Evolutionary conservation across 2,329 filamentous ascomycete genomes (phyloP), one percentile per base, ranked within the genome.

Genomic region (Talaromyces piceae): DNA sequence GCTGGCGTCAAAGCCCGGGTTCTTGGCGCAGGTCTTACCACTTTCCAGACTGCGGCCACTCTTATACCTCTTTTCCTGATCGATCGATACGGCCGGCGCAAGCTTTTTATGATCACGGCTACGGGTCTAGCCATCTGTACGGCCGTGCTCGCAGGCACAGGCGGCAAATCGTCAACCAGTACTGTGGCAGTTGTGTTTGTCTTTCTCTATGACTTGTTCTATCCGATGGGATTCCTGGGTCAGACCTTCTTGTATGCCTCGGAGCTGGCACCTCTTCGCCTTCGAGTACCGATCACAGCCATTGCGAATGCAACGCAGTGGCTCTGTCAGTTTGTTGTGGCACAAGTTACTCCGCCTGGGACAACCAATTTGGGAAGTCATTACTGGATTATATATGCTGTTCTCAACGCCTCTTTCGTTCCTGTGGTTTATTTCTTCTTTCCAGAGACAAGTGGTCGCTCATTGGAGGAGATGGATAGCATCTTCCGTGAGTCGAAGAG

Each of bases 51-150:
- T 0, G 69, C 70, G 13, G 68, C 82, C 54, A 83, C 82, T 0
- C 65, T 83, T 1, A 79, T 81, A 0, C 80, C 80, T 12, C 80
- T 84, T 27, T 51, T 82, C 9, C 83, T 75, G 61, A 73, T 84
- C 44, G 82, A 85, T 62, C 74, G 69, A 54, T 73, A 78, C 57
- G 80, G 81, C 39, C 78, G 82, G 7, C 78, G 82, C 0, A 58
- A 57, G n/a, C 60, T 60, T 23, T 63, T 62, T 45, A 63, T 67
- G 54, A 67, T 64, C 37, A 59, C 59, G 26, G 63, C 63, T 30
- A 66, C 58, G 25, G 67, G 64, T 6, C 47, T 70, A 20, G 54
- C 67, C 47, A 59, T 61, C 12, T 54, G 54, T 9, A 63, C 63
- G 25, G 63, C 62, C 8, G 54, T 62, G 11, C 47, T 58, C 26